Evolutionary conservation across 768 basidiomycete genomes (phyloP), one percentile per base, ranked within the genome.

Genomic region (Wakefieldia striispora): DNA sequence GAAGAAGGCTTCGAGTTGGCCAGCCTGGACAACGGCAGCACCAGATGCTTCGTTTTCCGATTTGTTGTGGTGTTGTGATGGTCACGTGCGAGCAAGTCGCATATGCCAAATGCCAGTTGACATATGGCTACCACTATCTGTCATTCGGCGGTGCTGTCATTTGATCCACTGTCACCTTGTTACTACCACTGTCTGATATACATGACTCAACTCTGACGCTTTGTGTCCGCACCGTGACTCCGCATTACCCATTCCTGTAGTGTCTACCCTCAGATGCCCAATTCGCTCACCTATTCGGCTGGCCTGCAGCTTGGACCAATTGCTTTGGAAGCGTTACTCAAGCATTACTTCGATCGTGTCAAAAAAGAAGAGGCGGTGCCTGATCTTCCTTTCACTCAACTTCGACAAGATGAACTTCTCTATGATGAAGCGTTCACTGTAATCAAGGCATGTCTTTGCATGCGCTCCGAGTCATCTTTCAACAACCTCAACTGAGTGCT

Each of bases 351-450:
- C 41, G 84, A 86, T 38, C 78, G 82, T 13, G 65, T 81, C 41
- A 81, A 73, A 67, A 72, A 70, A 20, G 74, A 77, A 49, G 59
- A 41, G 21, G 57, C 58, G 10, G 67, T 71, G 34, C 67, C 72
- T 17, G 68, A 66, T 41, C 71, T 72, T 17, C 69, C 75, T 3
- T 70, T 68, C 39, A 78, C 77, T 13, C 71, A 72, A 33, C 70
- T 89, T 48, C 74, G 80, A 58, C 77, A 83, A 59, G 84, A 91
- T 44, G 88, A 93, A 62, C 69, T 94, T 23, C 68, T 94, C 49
- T 94, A 91, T 59, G 86, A 93, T 53, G 81, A 89, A 60, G 86
- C 78, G 2, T 91, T 91, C 62, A 84, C 75, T 47, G 79, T 91
- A 40, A 75, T 84, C 40, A 91, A 88, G 80, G 89, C 81, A 54